Conservation (phyloP, 2,329 filamentous ascomycete genomes). For the Paraphaeosphaeria sporulosa region DNA sequence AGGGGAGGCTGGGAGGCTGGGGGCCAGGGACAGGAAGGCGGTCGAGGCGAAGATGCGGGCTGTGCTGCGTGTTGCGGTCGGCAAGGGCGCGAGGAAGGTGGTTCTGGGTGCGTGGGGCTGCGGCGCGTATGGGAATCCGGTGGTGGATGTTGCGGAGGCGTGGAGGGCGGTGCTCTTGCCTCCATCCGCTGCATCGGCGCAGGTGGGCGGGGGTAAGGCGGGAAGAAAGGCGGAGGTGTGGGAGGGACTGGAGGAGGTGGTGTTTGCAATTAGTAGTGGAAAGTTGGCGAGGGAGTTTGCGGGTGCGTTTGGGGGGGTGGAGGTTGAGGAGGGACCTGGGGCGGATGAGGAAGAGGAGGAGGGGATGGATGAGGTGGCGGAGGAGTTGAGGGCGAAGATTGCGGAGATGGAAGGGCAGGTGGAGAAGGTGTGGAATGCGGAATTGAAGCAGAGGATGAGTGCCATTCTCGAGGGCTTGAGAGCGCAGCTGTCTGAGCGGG, state of each 20-base stretch:
- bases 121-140: constrained; percentile 69
- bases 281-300: constrained; percentile 63
- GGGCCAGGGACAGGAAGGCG: constrained; percentile 57
- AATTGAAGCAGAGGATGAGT: constrained; percentile 42
- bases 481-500: constrained; percentile 35
- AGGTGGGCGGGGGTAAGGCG: constrained; percentile 28
- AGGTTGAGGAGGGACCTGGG: constrained; percentile 48
- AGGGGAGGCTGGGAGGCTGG: constrained; percentile 26
- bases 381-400: constrained; percentile 46
- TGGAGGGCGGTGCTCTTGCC: constrained; percentile 56
- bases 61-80: constrained; percentile 61
- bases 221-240: constrained; percentile 46
- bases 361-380: constrained; percentile 29
- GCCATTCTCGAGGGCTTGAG: constrained; percentile 41
- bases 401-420: constrained; percentile 46
- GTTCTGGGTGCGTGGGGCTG: constrained; percentile 72
- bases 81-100: constrained; percentile 55
- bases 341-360: constrained; percentile 39
- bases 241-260: constrained; percentile 59
- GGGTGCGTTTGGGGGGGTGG: constrained; percentile 55
- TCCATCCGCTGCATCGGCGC: too few species aligned
- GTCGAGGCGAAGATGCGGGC: constrained; percentile 63
- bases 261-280: constrained; percentile 65
- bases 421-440: constrained; percentile 42
- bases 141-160: constrained; percentile 63